These are phyloP conservation scores for Fraxinus cuspidata DNA, from an alignment of 257 asterid species.

Conservation along the genomic window DNA sequence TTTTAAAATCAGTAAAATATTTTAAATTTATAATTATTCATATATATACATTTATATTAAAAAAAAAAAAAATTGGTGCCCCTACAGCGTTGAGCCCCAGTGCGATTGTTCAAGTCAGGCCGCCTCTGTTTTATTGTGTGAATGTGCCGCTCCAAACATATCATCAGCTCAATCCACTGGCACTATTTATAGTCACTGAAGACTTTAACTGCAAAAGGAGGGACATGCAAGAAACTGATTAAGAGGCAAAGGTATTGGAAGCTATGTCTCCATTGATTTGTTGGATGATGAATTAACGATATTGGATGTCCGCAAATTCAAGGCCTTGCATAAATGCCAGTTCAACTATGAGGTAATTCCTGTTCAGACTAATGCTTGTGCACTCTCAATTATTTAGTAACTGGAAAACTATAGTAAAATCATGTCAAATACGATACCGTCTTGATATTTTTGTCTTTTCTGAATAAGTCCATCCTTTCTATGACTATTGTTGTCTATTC, in stretches of 20 bases:
- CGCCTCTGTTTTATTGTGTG: no score
- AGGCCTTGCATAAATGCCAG: constrained; percentile 90
- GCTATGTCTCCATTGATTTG: constrained; percentile 22
- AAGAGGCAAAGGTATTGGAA: constrained; percentile 16
- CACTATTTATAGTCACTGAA: constrained; percentile 14
- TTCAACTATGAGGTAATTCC: constrained; percentile 84
- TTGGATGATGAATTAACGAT: constrained; percentile 96
- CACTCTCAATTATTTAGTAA: constrained; percentile 12
- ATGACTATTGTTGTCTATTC: background rate
- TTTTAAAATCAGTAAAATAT: no score
- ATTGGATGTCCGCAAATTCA: constrained; percentile 95
- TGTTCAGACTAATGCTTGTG: constrained; percentile 20
- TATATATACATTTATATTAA: no score
- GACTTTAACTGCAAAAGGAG: constrained; percentile 25
- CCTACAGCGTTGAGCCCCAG: no score
- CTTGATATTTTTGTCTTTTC: background rate
- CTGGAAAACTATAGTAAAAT: background rate
- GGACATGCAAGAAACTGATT: constrained; percentile 10
- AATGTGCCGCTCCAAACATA: no score
- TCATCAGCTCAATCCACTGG: background rate
- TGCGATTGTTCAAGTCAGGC: no score
- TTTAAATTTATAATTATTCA: no score
- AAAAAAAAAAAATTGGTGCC: no score
- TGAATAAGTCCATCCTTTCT: background rate
- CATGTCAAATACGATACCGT: background rate